Percentiles rank a stretch among this genome's conserved stretches.
These are phyloP conservation scores for Myxozyma monticola DNA, from an alignment of 805 yeast species.

Conservation along the genomic window DNA sequence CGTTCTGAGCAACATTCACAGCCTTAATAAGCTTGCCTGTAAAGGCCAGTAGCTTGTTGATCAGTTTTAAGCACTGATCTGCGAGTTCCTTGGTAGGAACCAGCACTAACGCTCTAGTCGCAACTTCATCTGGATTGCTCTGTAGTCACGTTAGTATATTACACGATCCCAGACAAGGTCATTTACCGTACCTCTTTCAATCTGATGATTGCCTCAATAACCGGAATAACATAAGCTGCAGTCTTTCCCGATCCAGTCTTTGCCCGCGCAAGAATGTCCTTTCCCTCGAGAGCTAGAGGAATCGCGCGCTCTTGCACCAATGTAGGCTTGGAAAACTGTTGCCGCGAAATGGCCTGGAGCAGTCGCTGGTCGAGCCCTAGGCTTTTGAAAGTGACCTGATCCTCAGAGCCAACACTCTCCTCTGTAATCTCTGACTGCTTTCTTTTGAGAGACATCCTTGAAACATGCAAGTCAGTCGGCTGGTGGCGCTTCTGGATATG, in stretches of 20 bases:
- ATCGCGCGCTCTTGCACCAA: slow-evolving; percentile 88
- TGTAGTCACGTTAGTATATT: not conserved
- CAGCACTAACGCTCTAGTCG: slow-evolving; percentile 63
- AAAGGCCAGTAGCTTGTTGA: slow-evolving; percentile 65
- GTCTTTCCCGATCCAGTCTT: slow-evolving; percentile 97
- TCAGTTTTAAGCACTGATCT: slow-evolving; percentile 73
- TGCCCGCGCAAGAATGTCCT: slow-evolving; percentile 91
- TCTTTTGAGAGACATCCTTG: slow-evolving; percentile 7
- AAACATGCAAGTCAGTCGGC: no score
- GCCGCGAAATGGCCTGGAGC: slow-evolving; percentile 71
- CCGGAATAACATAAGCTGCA: slow-evolving; percentile 84
- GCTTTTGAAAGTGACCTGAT: slow-evolving; percentile 60
- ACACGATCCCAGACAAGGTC: not conserved
- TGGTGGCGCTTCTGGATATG: no score
- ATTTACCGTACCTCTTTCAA: slow-evolving; percentile 14
- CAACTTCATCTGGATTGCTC: slow-evolving; percentile 32
- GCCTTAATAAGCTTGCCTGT: slow-evolving; percentile 66
- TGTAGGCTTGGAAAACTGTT: slow-evolving; percentile 85
- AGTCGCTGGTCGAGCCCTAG: slow-evolving; percentile 81
- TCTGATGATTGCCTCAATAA: slow-evolving; percentile 70
- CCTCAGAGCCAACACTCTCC: not conserved
- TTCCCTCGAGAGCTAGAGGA: slow-evolving; percentile 84
- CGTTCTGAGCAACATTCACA: slow-evolving; percentile 65
- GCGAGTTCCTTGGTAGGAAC: slow-evolving; percentile 95
- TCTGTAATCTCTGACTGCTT: slow-evolving; percentile 6